Evolutionary conservation across 306 rosid genomes (phyloP), one percentile per base, ranked within the genome.

Genomic region (Urtica urens): DNA sequence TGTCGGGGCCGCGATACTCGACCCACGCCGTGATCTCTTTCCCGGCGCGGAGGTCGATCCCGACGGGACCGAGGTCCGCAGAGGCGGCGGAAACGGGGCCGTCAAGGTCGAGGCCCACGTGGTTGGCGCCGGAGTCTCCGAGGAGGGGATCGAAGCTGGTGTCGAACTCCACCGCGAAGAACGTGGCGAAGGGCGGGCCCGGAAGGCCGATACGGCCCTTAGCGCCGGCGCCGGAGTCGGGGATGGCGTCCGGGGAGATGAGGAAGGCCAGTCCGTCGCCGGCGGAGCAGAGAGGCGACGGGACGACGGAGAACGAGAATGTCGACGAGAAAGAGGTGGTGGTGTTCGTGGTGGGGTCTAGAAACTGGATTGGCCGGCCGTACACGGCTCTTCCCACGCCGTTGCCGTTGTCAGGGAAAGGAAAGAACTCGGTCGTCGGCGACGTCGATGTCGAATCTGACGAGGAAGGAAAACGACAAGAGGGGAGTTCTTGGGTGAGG

Each of bases 141-240:
- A 83, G 71, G 15, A 66, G 39, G 22, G 94, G 86, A 40, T 83
- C 71, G 9, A 69, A 73, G 23, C 55, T 58, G 1, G 93, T 83
- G 50, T 87, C 96, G 6, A 83, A 87, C 45, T 87, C 93, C 5
- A 87, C 79, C 0, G 93, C 94, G 42, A 87, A 65, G 66, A 73
- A 87, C 2, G 85, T 56, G 3, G 28, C 23, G 0, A 15, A 19
- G 7, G 65, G 17, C 3, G 65, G 65, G 1, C 61, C 42, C 0
- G 94, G 96, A 16, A 87, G 87, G 23, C 86, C 86, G 73, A 87
- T 71, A 15, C 72, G 60, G 5, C 87, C 86, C 7, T 2, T 28
- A 1, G 75, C 61, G 46, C 51, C 31, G 46, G 58, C 63, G 0
- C 65, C 54, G 39, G 79, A 53, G 46, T 63, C 44, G 8, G 82